Conservation (phyloP, 2,329 filamentous ascomycete genomes). For the Scleromitrula shiraiana region DNA sequence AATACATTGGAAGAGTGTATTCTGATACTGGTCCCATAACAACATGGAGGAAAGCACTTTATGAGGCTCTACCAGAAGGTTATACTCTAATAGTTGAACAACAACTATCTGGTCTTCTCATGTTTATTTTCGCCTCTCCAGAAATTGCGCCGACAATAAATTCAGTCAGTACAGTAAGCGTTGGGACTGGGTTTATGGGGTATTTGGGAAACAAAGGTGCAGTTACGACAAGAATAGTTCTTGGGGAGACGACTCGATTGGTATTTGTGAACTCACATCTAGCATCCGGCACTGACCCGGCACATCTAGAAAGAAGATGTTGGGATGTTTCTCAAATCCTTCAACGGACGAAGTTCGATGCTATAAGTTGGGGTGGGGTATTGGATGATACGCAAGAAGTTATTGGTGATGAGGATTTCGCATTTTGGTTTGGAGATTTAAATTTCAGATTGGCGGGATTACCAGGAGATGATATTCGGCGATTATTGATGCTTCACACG, state of each 20-base stretch:
- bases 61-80: slow-evolving; percentile 64
- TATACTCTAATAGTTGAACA: slow-evolving; percentile 73
- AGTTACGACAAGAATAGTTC: slow-evolving; percentile 68
- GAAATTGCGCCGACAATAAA: slow-evolving; percentile 66
- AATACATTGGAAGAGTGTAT: slow-evolving; percentile 66
- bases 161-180: slow-evolving; percentile 71
- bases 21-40: slow-evolving; percentile 62
- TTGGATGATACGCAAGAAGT: slow-evolving; percentile 56
- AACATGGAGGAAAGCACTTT: slow-evolving; percentile 74
- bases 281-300: slow-evolving; percentile 74
- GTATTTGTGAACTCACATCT: slow-evolving; percentile 91
- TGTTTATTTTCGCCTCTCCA: slow-evolving; percentile 80
- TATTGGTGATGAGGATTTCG: slow-evolving; percentile 86
- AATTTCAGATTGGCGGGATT: slow-evolving; percentile 89
- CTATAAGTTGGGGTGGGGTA: slow-evolving; percentile 58
- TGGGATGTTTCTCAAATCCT: slow-evolving; percentile 79
- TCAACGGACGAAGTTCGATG: slow-evolving; percentile 67
- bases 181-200: slow-evolving; percentile 84
- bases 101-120: slow-evolving; percentile 76
- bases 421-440: slow-evolving; percentile 93
- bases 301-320: slow-evolving; percentile 71
- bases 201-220: slow-evolving; percentile 97
- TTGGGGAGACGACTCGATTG: slow-evolving; percentile 83
- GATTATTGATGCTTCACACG: slow-evolving; percentile 74
- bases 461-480: slow-evolving; percentile 82